Base-by-base conservation (phyloP, 176 grass and related monocot species). In the Canna indica region DNA sequence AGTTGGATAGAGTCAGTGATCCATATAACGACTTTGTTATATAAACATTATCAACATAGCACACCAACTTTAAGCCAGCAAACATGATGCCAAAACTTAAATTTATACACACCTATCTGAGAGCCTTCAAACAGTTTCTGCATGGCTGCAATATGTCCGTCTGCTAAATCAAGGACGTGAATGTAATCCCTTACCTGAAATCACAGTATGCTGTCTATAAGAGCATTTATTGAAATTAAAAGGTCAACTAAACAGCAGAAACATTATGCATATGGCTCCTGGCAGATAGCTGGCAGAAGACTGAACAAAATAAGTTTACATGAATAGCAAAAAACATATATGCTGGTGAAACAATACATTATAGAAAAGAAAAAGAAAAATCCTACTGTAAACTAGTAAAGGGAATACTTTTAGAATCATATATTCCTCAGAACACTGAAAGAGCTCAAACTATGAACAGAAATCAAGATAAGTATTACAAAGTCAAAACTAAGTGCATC, bases 111-210 rank as follows among this genome's bases (percentile, higher is more conserved):
- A 96, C 93, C 93, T 79, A 75, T 85, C 47, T 84, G 72, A 48
- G 85, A 85, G n/a, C 31, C 76, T 61, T 96, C 93, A 75, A 96
- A 96, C 71, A 96, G 83, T 81, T 92, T 96, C 76, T 70, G 76
- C 67, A 96, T 67, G 18, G 93, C 93, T 29, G 80, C 86, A 81
- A 89, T 78, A 87, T 96, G 93, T 48, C 93, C 93, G 36, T 90
- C 93, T 33, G 93, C 93, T 71, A 96, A 84, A 76, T 96, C 93
- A 78, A 96, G 59, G 47, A 96, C 88, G 80, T 96, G 93, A 69
- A 96, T 92, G 39, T 96, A 96, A 77, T 96, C 88, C 29, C 93
- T 82, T 79, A 96, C 77, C 88, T 97, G 76, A 59, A 76, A 58
- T 28, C 13, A 35, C 36, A 52, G 32, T 16, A 76, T 26, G 17